Conservation (phyloP, 2,329 filamentous ascomycete genomes). For the Beauveria sp. region DNA sequence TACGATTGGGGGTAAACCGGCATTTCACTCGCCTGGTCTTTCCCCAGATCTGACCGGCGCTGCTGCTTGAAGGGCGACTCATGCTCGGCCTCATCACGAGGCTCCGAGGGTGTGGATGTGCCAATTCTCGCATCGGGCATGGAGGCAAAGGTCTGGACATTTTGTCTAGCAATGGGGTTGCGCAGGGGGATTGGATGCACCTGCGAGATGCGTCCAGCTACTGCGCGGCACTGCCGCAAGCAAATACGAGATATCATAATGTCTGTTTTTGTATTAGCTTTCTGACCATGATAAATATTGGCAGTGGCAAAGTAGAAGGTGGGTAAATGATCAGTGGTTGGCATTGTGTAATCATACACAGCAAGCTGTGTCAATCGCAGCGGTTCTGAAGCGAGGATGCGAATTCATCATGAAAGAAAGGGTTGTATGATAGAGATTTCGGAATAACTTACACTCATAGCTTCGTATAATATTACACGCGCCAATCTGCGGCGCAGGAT, state of each 20-base stretch:
- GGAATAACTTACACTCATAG: slow-evolving; percentile 31
- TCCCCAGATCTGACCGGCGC: slow-evolving; percentile 24
- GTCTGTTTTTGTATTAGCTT: slow-evolving; percentile 20
- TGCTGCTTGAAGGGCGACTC: slow-evolving; percentile 31
- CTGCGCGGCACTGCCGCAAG: slow-evolving; percentile 27
- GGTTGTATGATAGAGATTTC: background rate
- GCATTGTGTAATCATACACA: slow-evolving; percentile 37
- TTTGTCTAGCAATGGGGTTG: background rate
- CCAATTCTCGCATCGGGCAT: slow-evolving; percentile 5
- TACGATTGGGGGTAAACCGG: slow-evolving; percentile 28
- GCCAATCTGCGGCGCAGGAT: background rate
- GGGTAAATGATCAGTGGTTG: slow-evolving; percentile 27
- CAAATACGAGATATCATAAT: slow-evolving; percentile 31
- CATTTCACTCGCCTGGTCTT: slow-evolving; percentile 26
- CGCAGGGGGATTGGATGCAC: background rate
- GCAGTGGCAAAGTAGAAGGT: slow-evolving; percentile 10
- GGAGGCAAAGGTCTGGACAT: slow-evolving; percentile 3
- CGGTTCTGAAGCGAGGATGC: slow-evolving; percentile 41
- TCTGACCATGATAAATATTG: slow-evolving; percentile 1
- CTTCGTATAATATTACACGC: slow-evolving; percentile 15
- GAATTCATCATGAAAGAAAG: slow-evolving; percentile 32
- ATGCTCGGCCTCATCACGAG: slow-evolving; percentile 17
- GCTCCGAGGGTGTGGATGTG: slow-evolving; percentile 14
- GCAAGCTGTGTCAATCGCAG: slow-evolving; percentile 41
- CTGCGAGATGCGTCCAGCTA: background rate